Percentiles rank a stretch among this genome's conserved stretches.
These are phyloP conservation scores for Pseudonitzschia delicatissima DNA, from an alignment of 108 stramenopile genomes.

Conservation along the genomic window DNA sequence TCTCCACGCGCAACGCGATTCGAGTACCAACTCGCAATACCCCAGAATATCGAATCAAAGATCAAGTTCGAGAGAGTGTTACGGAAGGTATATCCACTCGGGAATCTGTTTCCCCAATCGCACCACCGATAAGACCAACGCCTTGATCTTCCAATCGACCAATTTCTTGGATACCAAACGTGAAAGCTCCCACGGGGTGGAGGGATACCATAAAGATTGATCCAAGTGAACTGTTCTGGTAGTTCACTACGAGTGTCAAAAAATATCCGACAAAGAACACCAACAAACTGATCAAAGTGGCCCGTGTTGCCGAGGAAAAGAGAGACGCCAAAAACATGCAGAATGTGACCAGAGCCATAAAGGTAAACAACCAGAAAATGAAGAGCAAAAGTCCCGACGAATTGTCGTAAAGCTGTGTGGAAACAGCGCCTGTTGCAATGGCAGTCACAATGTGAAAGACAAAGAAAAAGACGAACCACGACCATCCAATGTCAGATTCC, in stretches of 20 bases:
- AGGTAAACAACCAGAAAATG: slow-evolving; percentile 64
- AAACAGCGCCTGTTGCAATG: slow-evolving; percentile 38
- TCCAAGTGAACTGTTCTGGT: slow-evolving; percentile 35
- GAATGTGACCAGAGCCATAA: slow-evolving; percentile 46
- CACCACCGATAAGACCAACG: slow-evolving; percentile 49
- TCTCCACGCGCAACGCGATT: slow-evolving; percentile 79
- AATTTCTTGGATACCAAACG: slow-evolving; percentile 73
- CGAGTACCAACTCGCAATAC: slow-evolving; percentile 81
- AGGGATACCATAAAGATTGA: slow-evolving; percentile 48
- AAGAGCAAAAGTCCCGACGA: slow-evolving; percentile 42
- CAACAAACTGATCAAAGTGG: slow-evolving; percentile 72
- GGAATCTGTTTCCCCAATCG: slow-evolving; percentile 46
- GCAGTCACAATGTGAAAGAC: slow-evolving; percentile 56
- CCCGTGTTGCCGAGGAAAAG: slow-evolving; percentile 65
- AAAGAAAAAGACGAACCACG: slow-evolving; percentile 70
- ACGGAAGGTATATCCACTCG: slow-evolving; percentile 63
- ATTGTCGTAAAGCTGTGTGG: slow-evolving; percentile 45
- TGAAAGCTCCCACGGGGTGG: slow-evolving; percentile 78
- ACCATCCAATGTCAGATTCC: slow-evolving; percentile 67
- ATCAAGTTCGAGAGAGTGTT: slow-evolving; percentile 61
- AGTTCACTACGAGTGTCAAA: slow-evolving; percentile 48
- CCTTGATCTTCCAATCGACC: slow-evolving; percentile 74
- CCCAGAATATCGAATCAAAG: slow-evolving; percentile 79
- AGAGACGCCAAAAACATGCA: slow-evolving; percentile 57
- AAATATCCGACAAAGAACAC: slow-evolving; percentile 79